phyloP scores from a whole-genome alignment of 306 rosid genomes.

The Leucaena leucocephala region DNA sequence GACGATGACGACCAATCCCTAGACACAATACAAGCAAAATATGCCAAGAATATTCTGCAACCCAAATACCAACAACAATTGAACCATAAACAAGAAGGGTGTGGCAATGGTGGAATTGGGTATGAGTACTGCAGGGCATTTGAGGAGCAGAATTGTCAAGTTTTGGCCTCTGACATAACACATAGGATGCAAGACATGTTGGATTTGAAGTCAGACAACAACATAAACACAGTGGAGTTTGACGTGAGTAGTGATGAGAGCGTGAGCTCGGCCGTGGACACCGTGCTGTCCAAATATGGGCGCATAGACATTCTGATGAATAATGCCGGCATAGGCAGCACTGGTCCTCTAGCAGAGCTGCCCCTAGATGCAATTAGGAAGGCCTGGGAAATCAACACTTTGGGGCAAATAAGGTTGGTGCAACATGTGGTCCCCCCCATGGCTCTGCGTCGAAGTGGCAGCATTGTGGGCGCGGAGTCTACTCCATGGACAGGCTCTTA shows the following conservation, averaged over 20 bases:
- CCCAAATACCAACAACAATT: not conserved
- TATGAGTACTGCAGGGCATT: conserved; percentile 83
- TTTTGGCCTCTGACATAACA: conserved; percentile 67
- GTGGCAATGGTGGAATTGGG: conserved; percentile 87
- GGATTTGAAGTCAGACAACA: conserved; percentile 42
- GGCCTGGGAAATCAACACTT: conserved; percentile 75
- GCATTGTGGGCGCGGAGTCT: conserved; percentile 65
- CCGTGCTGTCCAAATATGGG: conserved; percentile 54
- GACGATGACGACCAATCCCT: not conserved
- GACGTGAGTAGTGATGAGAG: conserved; percentile 72
- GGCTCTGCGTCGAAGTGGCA: conserved; percentile 59
- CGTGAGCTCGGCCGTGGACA: conserved; percentile 52
- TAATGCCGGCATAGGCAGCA: conserved; percentile 77
- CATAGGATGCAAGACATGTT: conserved; percentile 54
- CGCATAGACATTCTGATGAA: conserved; percentile 69
- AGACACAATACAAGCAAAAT: conserved; percentile 33
- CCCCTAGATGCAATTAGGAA: conserved; percentile 56
- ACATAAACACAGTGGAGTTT: conserved; percentile 59
- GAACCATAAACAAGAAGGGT: conserved; percentile 44
- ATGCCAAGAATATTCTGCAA: conserved; percentile 52
- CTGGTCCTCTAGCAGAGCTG: conserved; percentile 78
- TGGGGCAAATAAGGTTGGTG: conserved; percentile 75
- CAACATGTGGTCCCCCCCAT: conserved; percentile 84
- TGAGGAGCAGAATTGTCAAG: conserved; percentile 56
- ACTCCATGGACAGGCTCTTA: conserved; percentile 93